Evolutionary conservation across 169 alveolate genomes (phyloP), one percentile per base, ranked within the genome.

Genomic region (Sarcocystis neurona): DNA sequence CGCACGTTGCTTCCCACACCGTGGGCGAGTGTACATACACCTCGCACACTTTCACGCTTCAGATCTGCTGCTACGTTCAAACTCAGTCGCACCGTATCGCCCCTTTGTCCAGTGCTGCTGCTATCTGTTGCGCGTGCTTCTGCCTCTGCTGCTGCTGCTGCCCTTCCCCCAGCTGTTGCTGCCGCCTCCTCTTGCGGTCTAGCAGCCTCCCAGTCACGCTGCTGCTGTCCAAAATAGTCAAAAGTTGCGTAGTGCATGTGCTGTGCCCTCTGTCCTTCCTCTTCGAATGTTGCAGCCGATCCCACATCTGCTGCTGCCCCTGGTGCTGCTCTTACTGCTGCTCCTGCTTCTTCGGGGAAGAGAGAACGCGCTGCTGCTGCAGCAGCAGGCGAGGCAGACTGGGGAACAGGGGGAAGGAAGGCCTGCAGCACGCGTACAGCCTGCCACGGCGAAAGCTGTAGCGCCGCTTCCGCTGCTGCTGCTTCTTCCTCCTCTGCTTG

Each of bases 21-120:
- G 30, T 72, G 58, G 18, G 75, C 87, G 20, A 89, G 90, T 37
- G 75, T 63, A 70, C 86, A 77, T 27, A 82, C 90, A 43, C 93
- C 93, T n/a, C 93, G 87, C 32, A 89, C 93, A 39, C 82, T 44
- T 63, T 89, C 90, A 39, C 93, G 47, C 60, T 70, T 82, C 85
- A 89, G 60, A 47, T 89, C 93, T 41, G 88, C 90, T 2, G 43
- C 47, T 12, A 89, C 80, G 34, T 60, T 60, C 84, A 75, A 6
- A 56, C 37, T 27, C 39, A 79, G 41, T 27, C 20, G 41, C 10
- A 46, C 56, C 37, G 60, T 18, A 72, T 46, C 56, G 50, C 41
- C 80, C n/a, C 39, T 34, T 63, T 15, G 8, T 2, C 32, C 2
- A 5, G n/a, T n/a, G n/a, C n/a, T n/a, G n/a, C n/a, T n/a, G n/a